Conservation (phyloP, 2,329 filamentous ascomycete genomes). For the Coleophoma crateriformis region DNA sequence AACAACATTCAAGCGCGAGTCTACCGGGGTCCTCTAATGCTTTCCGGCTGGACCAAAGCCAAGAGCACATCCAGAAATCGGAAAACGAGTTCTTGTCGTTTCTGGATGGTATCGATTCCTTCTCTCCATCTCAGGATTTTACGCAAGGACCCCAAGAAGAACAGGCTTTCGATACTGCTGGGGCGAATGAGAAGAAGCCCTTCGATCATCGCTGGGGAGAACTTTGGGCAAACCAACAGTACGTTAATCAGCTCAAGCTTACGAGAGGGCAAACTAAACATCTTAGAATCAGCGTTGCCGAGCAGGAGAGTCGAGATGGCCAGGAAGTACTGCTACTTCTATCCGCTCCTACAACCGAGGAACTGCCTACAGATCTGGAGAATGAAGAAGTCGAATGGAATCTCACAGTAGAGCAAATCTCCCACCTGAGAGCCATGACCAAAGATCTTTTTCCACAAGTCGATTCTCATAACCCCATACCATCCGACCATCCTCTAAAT, state of each 20-base stretch:
- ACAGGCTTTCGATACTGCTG: background rate
- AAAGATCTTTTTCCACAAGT: slow-evolving; percentile 15
- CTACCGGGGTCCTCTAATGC: background rate
- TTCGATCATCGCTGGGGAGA: slow-evolving; percentile 7
- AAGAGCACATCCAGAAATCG: slow-evolving; percentile 15
- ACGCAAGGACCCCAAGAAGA: background rate
- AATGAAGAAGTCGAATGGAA: slow-evolving; percentile 24
- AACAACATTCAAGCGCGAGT: slow-evolving; percentile 1
- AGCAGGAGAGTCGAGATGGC: slow-evolving; percentile 30
- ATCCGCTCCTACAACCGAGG: slow-evolving; percentile 19
- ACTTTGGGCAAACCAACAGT: slow-evolving; percentile 14
- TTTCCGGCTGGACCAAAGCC: slow-evolving; percentile 15
- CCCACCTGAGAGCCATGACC: slow-evolving; percentile 17
- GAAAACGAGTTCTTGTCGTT: slow-evolving; percentile 25
- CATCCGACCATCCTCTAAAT: slow-evolving; percentile 16
- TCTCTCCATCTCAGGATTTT: slow-evolving; percentile 13
- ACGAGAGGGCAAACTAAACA: background rate
- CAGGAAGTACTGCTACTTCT: slow-evolving; percentile 35
- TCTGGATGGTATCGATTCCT: slow-evolving; percentile 20
- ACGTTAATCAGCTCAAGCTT: background rate
- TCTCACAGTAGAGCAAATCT: slow-evolving; percentile 18
- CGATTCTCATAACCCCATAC: slow-evolving; percentile 9
- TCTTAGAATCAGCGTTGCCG: slow-evolving; percentile 7
- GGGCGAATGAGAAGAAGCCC: background rate
- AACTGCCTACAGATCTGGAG: slow-evolving; percentile 12